Percentiles rank a stretch among this genome's conserved stretches.
phyloP scores from a whole-genome alignment of 2,329 filamentous ascomycete genomes.

The Ceratocystis huliohia region DNA sequence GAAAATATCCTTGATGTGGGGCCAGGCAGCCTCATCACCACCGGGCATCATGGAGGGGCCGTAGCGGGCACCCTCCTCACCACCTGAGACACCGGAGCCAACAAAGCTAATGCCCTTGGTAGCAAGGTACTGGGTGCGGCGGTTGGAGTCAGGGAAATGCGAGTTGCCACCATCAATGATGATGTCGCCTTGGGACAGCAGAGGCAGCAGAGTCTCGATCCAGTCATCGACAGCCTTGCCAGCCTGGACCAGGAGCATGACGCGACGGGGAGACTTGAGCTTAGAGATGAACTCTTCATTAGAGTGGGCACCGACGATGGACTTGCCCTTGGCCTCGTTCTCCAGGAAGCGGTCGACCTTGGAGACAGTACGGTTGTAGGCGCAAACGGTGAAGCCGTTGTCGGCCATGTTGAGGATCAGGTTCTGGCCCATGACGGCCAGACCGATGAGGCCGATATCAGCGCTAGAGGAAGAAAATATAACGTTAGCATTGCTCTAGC shows the following conservation, averaged over 20 bases:
- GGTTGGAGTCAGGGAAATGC: slow-evolving; percentile 98
- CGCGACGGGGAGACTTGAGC: slow-evolving; percentile 90
- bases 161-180: slow-evolving; percentile 99
- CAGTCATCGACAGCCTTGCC: slow-evolving; percentile 97
- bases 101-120: slow-evolving; percentile 89
- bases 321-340: slow-evolving; percentile 91
- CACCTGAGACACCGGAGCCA: slow-evolving; percentile 93
- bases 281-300: slow-evolving; percentile 90
- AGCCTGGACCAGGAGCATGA: slow-evolving; percentile 99
- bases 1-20: slow-evolving; percentile 97
- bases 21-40: slow-evolving; percentile 97
- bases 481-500: slow-evolving; percentile 38
- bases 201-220: slow-evolving; percentile 85
- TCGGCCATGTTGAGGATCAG: slow-evolving; percentile 82
- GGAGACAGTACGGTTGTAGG: slow-evolving; percentile 95
- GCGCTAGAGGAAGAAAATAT: slow-evolving; percentile 42
- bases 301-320: slow-evolving; percentile 83
- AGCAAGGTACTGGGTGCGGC: slow-evolving; percentile 78
- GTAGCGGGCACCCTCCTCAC: slow-evolving; percentile 97
- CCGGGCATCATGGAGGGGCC: slow-evolving; percentile 97
- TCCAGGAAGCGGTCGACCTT: slow-evolving; percentile 93
- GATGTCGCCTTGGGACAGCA: slow-evolving; percentile 79
- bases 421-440: slow-evolving; percentile 86
- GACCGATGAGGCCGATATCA: slow-evolving; percentile 86
- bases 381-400: slow-evolving; percentile 90